Evolutionary conservation across 441 rosid genomes (phyloP).

Genomic region (Lepidium campestre): DNA sequence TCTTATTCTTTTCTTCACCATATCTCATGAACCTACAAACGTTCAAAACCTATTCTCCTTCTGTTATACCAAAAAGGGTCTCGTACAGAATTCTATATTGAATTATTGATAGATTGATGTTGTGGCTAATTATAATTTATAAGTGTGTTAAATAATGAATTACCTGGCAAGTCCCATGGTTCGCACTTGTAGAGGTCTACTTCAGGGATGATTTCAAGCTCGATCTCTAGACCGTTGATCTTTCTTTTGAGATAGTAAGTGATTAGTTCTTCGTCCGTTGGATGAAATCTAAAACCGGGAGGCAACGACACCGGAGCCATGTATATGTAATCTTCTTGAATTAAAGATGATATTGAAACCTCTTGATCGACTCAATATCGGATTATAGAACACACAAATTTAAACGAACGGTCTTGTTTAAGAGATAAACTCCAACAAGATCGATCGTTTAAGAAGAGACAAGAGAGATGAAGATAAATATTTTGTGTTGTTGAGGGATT

Average conservation of each 20-base stretch:
- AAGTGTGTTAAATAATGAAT: background rate
- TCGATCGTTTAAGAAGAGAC: conserved; percentile 1
- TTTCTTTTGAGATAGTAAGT: conserved; percentile 81
- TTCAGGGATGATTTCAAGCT: conserved; percentile 85
- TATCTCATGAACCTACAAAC: background rate
- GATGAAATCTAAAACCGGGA: conserved; percentile 94
- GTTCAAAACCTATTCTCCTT: background rate
- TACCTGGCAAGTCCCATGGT: conserved; percentile 99
- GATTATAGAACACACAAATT: background rate
- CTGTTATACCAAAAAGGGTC: conserved; percentile 6
- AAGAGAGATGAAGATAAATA: background rate
- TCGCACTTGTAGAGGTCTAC: conserved; percentile 98
- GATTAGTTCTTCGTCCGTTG: conserved; percentile 88
- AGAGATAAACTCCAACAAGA: conserved; percentile 11
- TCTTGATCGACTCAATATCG: background rate
- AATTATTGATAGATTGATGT: background rate
- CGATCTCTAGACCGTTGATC: conserved; percentile 78
- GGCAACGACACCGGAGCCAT: conserved; percentile 92
- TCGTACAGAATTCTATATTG: background rate
- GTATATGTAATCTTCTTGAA: background rate
- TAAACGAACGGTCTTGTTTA: conserved; percentile 22
- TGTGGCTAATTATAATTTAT: background rate
- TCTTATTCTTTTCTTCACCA: conserved; percentile 25
- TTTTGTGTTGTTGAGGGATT: conserved; percentile 12
- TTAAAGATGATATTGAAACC: background rate